Conservation (phyloP, 169 alveolate species). For the Cryptosporidium baileyi region DNA sequence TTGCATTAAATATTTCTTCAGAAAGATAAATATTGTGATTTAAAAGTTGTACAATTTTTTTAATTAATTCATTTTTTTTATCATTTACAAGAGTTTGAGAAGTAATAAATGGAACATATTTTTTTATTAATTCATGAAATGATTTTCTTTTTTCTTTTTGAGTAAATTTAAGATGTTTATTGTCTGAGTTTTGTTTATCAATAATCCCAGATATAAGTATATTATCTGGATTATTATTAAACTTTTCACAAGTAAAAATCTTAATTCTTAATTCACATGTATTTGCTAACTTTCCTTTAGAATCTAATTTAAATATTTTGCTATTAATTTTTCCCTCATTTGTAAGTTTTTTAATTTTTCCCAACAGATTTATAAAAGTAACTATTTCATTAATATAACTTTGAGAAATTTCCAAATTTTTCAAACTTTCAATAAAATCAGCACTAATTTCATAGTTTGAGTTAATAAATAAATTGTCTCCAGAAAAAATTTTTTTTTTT, state of each 20-base stretch:
- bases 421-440: background rate
- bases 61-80: background rate
- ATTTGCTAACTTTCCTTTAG: slow-evolving; percentile 4
- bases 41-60: slow-evolving; percentile 6
- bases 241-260: background rate
- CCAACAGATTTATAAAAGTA: slow-evolving; percentile 13
- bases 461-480: background rate
- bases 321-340: background rate
- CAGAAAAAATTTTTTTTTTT: slow-evolving; percentile 25
- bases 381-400: background rate
- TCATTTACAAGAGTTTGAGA: slow-evolving; percentile 48
- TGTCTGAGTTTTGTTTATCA: background rate
- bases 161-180: background rate
- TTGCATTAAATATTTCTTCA: slow-evolving; percentile 52
- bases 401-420: background rate
- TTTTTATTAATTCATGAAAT: slow-evolving; percentile 75
- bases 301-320: slow-evolving; percentile 20
- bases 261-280: slow-evolving; percentile 2
- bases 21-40: slow-evolving; percentile 72
- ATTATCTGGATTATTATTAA: background rate
- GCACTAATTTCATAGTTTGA: background rate
- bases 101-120: slow-evolving; percentile 76
- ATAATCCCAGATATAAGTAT: too few relatives aligned
- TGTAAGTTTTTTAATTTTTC: slow-evolving; percentile 41
- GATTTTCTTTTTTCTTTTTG: slow-evolving; percentile 73